Evolutionary conservation across 2,329 filamentous ascomycete species (phyloP), one percentile per base, ranked within the genome.

Genomic region (Hirsutella thompsonii): DNA sequence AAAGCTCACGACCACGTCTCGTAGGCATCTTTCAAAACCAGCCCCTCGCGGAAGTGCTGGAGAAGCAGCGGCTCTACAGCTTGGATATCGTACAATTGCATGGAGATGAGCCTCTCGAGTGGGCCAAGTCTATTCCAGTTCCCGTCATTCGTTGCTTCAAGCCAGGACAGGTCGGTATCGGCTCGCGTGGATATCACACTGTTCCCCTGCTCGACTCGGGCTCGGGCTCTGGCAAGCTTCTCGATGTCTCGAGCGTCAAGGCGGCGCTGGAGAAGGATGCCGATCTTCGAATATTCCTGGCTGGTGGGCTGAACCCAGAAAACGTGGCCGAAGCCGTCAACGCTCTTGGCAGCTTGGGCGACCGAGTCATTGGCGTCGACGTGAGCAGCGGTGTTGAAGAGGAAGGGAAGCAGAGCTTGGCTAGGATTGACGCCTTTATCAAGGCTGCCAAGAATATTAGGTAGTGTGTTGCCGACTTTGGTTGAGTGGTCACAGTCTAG

Each of bases 1-100:
- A 71, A 56, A 56, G 68, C 57, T 55, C 75, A 13, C 64, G 83
- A 9, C 81, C 90, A 1, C 71, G 92, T 3, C 71, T 98, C 1
- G 92, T 94, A 5, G 92, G 92, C 42, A 90, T 98, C 2, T 98
- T 98, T 66, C 82, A 85, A 52, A 84, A 95, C 58, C 90, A 96
- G 55, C 78, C 90, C 1, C 69, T 98, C 9, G 74, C 77, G 29
- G 87, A 94, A 51, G 71, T 98, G 6, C 68, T 96, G 39, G 74
- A 80, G 47, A 78, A 90, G 57, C 84, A 93, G 52, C 76, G 76
- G 48, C 68, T 79, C 11, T 79, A 94, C 48, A 70, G 73, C 36
- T 74, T 98, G 35, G 92, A 98, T 56, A 66, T 94, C 40, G 85
- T 98, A 6, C 92, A 98, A 57, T 74, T 98, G 2, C 92, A 98